A percentile compares a stretch with the other conserved stretches of the same genome.
Evolutionary conservation across 768 basidiomycete genomes (phyloP).

Genomic region (Podaxis carcinomalis): DNA sequence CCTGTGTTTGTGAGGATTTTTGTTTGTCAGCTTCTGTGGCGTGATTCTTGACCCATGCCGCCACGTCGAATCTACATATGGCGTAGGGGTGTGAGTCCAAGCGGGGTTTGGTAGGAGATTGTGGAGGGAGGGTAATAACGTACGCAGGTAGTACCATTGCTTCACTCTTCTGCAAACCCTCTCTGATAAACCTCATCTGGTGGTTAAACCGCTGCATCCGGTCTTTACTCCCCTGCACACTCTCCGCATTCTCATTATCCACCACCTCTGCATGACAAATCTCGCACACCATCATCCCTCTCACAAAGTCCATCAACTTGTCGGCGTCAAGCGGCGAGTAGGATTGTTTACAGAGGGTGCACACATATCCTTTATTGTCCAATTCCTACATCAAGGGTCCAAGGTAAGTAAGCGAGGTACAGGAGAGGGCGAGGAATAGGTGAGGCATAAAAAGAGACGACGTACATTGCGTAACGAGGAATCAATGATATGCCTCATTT

Average conservation of each 20-base stretch:
- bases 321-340: constrained; percentile 86
- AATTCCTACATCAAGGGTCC: constrained; percentile 59
- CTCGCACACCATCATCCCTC: constrained; percentile 76
- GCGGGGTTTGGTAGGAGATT: background rate
- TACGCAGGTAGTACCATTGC: constrained; percentile 81
- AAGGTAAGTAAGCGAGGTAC: background rate
- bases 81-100: background rate
- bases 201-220: constrained; percentile 94
- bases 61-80: constrained; percentile 68
- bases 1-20: constrained; percentile 44
- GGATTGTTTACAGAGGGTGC: constrained; percentile 79
- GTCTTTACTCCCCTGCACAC: constrained; percentile 81
- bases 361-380: constrained; percentile 96
- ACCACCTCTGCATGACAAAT: constrained; percentile 82
- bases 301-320: constrained; percentile 70
- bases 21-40: constrained; percentile 60
- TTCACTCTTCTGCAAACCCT: constrained; percentile 87
- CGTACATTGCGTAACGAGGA: constrained; percentile 82
- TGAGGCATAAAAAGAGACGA: constrained; percentile 9
- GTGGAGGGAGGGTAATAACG: constrained; percentile 29
- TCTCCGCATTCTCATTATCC: constrained; percentile 90
- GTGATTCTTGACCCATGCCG: constrained; percentile 75
- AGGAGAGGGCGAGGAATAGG: background rate
- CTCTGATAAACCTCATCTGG: constrained; percentile 84
- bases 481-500: constrained; percentile 89